Evolutionary conservation across 2,329 filamentous ascomycete genomes (phyloP), one percentile per base, ranked within the genome.

Genomic region (Clathrospora elynae): DNA sequence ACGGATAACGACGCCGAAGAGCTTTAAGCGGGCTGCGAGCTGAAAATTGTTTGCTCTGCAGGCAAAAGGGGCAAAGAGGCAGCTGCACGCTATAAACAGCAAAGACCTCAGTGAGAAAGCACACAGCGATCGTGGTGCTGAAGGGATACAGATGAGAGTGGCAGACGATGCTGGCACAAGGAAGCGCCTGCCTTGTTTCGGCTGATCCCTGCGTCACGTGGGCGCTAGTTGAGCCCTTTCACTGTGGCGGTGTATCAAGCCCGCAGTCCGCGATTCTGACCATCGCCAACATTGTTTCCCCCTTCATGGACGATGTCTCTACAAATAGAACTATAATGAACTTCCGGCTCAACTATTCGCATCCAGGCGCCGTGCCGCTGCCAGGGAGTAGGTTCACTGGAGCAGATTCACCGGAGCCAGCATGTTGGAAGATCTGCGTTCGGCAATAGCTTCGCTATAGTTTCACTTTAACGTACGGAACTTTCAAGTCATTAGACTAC

Each of bases 1-100:
- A 70, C 64, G 64, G 60, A 51, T 49, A 54, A 51, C 57, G 59
- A 53, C 59, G 61, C 57, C 44, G 42, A 33, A 16, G 40, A 49
- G 41, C 36, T 45, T 36, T 49, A 22, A 22, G 53, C 22, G 45
- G 36, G 46, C 51, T 29, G 53, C 42, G 29, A 44, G 33, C 37
- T 41, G 17, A 18, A 35, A 46, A 42, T 26, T 11, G 57, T 46
- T 51, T 55, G 52, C 53, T 58, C 36, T 36, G 30, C 35, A 37
- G 42, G 35, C 31, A 47, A 35, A 13, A 35, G 44, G 42, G 47
- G 49, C 47, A 49, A 42, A 48, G 35, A 59, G 54, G 59, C 52
- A 52, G 58, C 59, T 66, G 64, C 61, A 67, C 59, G 52, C 51
- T 48, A 57, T 19, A 46, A 45, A 57, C 53, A 62, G 61, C 59